Evolutionary conservation across 495 filamentous ascomycete species (phyloP), one percentile per base, ranked within the genome.

Genomic region (Aspergillus campestris): DNA sequence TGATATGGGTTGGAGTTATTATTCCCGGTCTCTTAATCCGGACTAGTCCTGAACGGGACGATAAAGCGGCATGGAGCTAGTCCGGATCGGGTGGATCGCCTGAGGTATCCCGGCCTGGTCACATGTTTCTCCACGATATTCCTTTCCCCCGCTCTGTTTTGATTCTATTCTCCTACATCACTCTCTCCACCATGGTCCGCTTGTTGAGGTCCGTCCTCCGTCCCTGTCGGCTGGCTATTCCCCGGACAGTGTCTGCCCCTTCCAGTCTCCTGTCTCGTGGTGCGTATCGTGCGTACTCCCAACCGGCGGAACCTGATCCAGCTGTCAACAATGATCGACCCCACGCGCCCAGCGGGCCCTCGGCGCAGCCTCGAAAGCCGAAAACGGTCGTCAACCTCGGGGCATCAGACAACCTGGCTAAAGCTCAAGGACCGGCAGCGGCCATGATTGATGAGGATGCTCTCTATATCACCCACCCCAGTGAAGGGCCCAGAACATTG

Each of bases 151-250:
- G 11, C 11, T 43, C 18, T 18, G 18, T 24, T 24, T 4, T 24
- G 18, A 24, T 24, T 24, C 18, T 24, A 24, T 9, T 15, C 32
- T 33, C 49, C 24, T 14, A 18, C 14, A 10, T 11, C 45, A 8
- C 10, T 8, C 11, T 43, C 18, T 18, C 14, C 29, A 46, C 6
- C 30, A 51, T 55, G 52, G 31, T 14, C 31, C 40, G 34, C 13
- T 37, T 49, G 8, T 24, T 52, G 33, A 32, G 39, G 9, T 28
- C 39, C 3, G 10, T 42, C 27, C n/a, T 41, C 12, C 45, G 40
- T 11, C 33, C 47, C 12, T 33, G 34, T 8, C 44, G 34, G 30
- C 15, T 24, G 12, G n/a, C 40, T 29, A 31, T 36, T 0, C 45
- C 49, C 12, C 38, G 18, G 6, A 31, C 44, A n/a, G 48, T 38